Evolutionary conservation across 73 alveolate species (phyloP), one percentile per base, ranked within the genome.

Genomic region (Paramecium octaurelia): DNA sequence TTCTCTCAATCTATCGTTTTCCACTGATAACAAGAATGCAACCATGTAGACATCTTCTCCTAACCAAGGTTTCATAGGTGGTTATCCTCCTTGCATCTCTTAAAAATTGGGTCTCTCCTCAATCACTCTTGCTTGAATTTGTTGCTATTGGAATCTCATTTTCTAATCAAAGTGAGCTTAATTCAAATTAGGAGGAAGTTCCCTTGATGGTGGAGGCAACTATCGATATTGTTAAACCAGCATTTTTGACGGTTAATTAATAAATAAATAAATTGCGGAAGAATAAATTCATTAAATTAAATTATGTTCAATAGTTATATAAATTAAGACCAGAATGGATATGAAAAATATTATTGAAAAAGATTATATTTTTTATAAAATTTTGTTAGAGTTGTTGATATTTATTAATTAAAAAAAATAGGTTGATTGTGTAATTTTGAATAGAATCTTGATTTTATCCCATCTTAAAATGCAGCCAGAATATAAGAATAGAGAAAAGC

Each of bases 11-110:
- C 86, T 70, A 7, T 70, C 86, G 12, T 23, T n/a, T 31, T 70
- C 86, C 11, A 70, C 86, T 4, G 86, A 21, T 24, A 70, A 34
- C 54, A 70, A 11, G 27, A 70, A 70, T 6, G 86, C 44, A 1
- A 70, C 86, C 86, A 70, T 70, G 27, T 70, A 70, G 21, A 70
- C 86, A 34, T 70, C 86, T 24, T 70, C 86, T 70, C 86, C 86
- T 38, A 70, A 23, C 86, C 86, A 70, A 70, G 57, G 29, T 70
- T 70, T 24, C 10, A 34, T 31, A 0, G 86, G 86, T 18, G 86
- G 86, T 70, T 70, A 38, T 12, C 76, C 83, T 29, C 83, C 83
- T 64, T 64, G 10, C 83, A 64, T 64, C 44, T 64, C 83, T 29
- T 24, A 4, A 23, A 64, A 64, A 64, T 23, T 31, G 9, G 43